Evolutionary conservation across 139 green algal genomes (phyloP).

Genomic region (Choricystis sp.): DNA sequence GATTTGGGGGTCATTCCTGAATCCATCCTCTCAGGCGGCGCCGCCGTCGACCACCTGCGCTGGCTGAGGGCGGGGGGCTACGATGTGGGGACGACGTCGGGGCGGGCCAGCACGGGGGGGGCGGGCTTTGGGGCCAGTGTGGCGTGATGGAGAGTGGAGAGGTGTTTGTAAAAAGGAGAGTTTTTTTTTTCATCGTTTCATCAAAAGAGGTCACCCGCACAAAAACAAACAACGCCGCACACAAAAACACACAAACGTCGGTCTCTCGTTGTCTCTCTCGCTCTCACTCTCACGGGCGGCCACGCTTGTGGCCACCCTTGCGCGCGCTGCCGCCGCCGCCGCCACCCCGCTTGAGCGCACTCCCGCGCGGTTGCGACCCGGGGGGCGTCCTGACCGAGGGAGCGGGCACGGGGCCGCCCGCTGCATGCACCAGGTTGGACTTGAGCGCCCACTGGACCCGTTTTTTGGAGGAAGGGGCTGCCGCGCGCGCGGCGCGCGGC

Average conservation of each 20-base stretch:
- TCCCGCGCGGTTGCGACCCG: background rate
- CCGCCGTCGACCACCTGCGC: conserved; percentile 64
- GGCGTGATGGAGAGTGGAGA: background rate
- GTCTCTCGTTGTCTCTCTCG: background rate
- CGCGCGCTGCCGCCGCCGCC: no score
- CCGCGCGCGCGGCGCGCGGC: no score
- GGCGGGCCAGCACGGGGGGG: background rate
- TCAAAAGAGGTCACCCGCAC: background rate
- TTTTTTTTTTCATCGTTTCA: conserved; percentile 3
- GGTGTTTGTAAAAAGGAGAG: conserved; percentile 2
- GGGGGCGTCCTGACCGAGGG: conserved; percentile 34
- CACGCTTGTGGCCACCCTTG: background rate
- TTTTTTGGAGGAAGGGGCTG: conserved; percentile 10
- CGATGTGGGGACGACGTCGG: conserved; percentile 23
- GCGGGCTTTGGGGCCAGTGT: background rate
- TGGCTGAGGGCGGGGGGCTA: conserved; percentile 54
- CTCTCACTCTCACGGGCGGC: background rate
- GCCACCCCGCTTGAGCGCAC: background rate
- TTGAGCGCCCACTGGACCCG: conserved; percentile 34
- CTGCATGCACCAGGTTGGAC: conserved; percentile 38
- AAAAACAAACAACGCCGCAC: background rate
- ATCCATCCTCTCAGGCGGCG: conserved; percentile 43
- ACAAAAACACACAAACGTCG: background rate
- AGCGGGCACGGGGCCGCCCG: conserved; percentile 24
- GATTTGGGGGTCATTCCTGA: conserved; percentile 41